phyloP scores from a whole-genome alignment of 768 basidiomycete species.

The Suillus bovinus region DNA sequence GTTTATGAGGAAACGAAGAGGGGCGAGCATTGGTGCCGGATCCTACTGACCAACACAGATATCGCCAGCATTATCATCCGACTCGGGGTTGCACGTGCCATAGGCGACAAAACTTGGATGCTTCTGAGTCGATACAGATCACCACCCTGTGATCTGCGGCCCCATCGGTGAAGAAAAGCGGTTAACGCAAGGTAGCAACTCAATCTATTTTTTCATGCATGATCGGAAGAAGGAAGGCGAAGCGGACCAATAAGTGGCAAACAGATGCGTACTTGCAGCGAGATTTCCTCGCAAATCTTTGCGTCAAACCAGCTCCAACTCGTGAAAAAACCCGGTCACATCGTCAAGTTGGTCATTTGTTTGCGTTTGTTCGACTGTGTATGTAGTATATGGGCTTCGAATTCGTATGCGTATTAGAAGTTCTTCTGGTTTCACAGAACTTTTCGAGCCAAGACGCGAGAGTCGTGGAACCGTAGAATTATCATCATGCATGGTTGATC shows the following conservation, averaged over 20 bases:
- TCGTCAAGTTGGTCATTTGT: not conserved
- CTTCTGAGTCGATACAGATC: not conserved
- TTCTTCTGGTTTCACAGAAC: not conserved
- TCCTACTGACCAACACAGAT: constrained; percentile 2
- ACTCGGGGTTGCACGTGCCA: constrained; percentile 2
- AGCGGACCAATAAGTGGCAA: not conserved
- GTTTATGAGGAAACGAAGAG: constrained; percentile 7
- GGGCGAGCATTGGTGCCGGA: not conserved
- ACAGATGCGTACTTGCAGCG: not conserved
- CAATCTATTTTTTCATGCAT: constrained; percentile 3
- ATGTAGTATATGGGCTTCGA: not conserved
- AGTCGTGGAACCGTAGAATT: not conserved
- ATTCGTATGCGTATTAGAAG: not conserved
- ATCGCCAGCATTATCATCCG: constrained; percentile 2
- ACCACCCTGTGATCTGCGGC: not conserved
- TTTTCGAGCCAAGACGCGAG: not conserved
- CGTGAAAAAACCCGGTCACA: not conserved
- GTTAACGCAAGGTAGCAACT: not conserved
- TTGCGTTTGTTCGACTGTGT: not conserved
- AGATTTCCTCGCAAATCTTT: not conserved
- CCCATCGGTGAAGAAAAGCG: constrained; percentile 1
- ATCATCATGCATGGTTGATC: not conserved
- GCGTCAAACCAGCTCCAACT: not conserved
- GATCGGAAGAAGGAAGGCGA: not conserved
- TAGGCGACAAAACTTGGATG: not conserved